A percentile compares a stretch with the other conserved stretches of the same genome.
Evolutionary conservation across 2,329 filamentous ascomycete species (phyloP).

Genomic region (Grosmannia penicillata): DNA sequence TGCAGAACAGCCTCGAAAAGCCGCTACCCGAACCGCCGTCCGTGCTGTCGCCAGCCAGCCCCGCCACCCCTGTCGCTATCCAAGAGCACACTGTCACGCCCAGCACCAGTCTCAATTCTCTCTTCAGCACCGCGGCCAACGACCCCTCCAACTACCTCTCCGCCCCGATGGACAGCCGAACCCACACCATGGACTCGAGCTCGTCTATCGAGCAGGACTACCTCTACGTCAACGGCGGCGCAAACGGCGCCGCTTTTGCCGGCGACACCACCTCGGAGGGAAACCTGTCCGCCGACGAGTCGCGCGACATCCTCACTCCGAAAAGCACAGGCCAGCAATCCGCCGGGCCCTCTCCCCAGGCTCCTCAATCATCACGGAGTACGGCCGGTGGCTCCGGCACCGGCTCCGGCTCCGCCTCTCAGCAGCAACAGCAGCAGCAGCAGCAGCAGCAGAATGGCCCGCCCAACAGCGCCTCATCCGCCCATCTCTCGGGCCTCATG

Average conservation of each 20-base stretch:
- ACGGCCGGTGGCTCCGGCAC: conserved; percentile 21
- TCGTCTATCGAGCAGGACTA: conserved; percentile 18
- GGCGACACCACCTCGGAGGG: conserved; percentile 31
- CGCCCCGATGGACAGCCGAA: conserved; percentile 23
- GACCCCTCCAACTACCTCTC: conserved; percentile 19
- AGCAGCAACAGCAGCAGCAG: background rate
- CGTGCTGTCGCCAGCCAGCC: conserved; percentile 19
- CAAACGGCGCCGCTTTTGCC: conserved; percentile 16
- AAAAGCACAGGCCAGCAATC: conserved; percentile 39
- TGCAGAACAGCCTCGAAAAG: conserved; percentile 43
- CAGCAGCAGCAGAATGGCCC: conserved; percentile 18
- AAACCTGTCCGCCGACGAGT: conserved; percentile 30
- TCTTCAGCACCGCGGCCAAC: conserved; percentile 11
- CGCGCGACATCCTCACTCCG: conserved; percentile 33
- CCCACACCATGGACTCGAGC: conserved; percentile 34
- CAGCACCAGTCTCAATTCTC: conserved; percentile 5
- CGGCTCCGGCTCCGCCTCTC: too few relatives aligned
- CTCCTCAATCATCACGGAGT: conserved; percentile 22
- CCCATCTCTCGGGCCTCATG: conserved; percentile 51
- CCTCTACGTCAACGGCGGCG: conserved; percentile 2
- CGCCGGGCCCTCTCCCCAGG: conserved; percentile 40
- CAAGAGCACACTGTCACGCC: conserved; percentile 5
- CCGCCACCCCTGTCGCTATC: conserved; percentile 16
- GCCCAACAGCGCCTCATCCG: conserved; percentile 30
- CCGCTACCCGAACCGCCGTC: conserved; percentile 34